These are phyloP conservation scores for Suillus luteus DNA, from an alignment of 768 basidiomycete species.

Conservation along the genomic window DNA sequence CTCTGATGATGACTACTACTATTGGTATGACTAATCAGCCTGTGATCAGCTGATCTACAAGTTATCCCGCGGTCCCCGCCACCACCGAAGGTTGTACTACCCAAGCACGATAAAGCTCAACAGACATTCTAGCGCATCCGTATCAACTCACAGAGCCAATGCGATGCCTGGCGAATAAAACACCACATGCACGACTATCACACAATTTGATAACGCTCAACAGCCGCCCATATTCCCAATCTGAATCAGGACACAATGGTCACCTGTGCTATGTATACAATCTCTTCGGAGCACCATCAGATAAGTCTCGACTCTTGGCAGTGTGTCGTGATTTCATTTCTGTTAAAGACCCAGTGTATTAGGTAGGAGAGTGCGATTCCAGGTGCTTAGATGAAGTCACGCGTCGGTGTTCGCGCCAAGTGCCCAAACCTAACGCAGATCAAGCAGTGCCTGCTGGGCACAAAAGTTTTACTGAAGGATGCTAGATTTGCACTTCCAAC, in stretches of 20 bases:
- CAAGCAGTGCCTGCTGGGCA: not conserved
- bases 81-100: not conserved
- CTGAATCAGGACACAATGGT: not conserved
- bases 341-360: not conserved
- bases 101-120: not conserved
- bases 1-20: not conserved
- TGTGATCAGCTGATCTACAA: not conserved
- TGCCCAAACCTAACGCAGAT: not conserved
- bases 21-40: not conserved
- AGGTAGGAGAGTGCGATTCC: not conserved
- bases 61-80: not conserved
- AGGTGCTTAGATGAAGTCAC: not conserved
- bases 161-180: not conserved
- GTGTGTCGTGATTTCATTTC: not conserved
- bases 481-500: not conserved
- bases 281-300: not conserved
- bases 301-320: not conserved
- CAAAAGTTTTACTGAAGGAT: not conserved
- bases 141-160: not conserved
- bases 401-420: not conserved
- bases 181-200: not conserved
- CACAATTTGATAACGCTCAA: not conserved
- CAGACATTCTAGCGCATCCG: not conserved
- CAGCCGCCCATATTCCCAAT: not conserved
- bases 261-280: slow-evolving; percentile 3